Evolutionary conservation across 23 red algal species (phyloP), one percentile per base, ranked within the genome.

Genomic region (Gracilaria domingensis): DNA sequence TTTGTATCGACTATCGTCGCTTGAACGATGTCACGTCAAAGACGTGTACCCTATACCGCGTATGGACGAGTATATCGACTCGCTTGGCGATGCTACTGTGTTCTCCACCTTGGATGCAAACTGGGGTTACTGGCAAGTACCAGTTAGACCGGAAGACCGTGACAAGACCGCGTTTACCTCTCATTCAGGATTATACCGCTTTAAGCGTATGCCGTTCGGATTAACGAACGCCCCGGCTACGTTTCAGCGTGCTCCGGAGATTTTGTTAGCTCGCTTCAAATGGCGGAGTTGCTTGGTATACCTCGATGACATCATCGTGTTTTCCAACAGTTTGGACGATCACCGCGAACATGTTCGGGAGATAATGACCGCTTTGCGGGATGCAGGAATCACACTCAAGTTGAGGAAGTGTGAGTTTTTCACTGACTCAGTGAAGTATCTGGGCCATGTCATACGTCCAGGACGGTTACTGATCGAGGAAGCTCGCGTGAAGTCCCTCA

Each of bases 61-160:
- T 2, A 86, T 86, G 82, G 82, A 86, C 34, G 82, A 86, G 11
- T 86, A 28, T 71, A n/a, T 86, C 9, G 82, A 71, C 33, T 71
- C 56, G 4, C 36, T 86, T 7, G 82, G 82, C 4, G 59, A 86
- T 26, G 60, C n/a, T 47, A 2, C 23, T 9, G 21, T 30, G 9
- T 24, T 86, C 70, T 14, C 13, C 59, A 11, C 34, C 59, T 86
- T n/a, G 82, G 70, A 57, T 29, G n/a, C 24, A 8, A 86, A 86
- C 34, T 24, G 8, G 33, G 82, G 82, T 4, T 71, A 86, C 60
- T 86, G 82, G 82, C 82, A 86, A 58, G 70, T 86, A 7, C 82
- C 56, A 25, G 48, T 86, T 3, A 61, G 7, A 11, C 4, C 4
- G 57, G 59, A 67, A 14, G 56, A 66, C 26, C 20, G 26, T 59